These are phyloP conservation scores for Daldinia bambusicola DNA, from an alignment of 495 filamentous ascomycete genomes.

Conservation along the genomic window DNA sequence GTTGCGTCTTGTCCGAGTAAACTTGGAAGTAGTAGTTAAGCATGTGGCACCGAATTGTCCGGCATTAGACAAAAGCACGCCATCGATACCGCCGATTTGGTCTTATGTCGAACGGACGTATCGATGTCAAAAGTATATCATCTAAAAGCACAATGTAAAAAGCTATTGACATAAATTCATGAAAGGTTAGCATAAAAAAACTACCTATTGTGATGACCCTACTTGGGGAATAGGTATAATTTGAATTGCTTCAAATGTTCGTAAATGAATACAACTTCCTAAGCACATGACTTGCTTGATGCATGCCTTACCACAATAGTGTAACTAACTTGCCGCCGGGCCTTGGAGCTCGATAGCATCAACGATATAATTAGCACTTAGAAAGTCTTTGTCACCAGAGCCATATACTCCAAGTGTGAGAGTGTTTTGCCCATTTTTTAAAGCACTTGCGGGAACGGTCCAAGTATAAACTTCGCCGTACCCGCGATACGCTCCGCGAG, in stretches of 20 bases:
- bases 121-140: too few relatives aligned
- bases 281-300: not conserved
- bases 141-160: too few relatives aligned
- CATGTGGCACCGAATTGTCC: not conserved
- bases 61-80: not conserved
- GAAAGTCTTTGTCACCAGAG: constrained; percentile 59
- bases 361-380: constrained; percentile 67
- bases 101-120: not conserved
- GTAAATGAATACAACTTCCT: too few relatives aligned
- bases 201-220: too few relatives aligned
- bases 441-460: constrained; percentile 58
- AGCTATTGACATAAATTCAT: too few relatives aligned
- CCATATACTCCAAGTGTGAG: constrained; percentile 65
- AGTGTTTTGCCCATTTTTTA: constrained; percentile 65
- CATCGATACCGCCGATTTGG: not conserved
- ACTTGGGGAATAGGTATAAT: too few relatives aligned
- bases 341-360: constrained; percentile 61
- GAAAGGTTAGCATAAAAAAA: too few relatives aligned
- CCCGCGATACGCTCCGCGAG: constrained; percentile 67
- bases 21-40: not conserved
- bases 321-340: constrained; percentile 19
- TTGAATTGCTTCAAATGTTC: too few relatives aligned
- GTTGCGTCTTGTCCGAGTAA: not conserved
- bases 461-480: constrained; percentile 67
- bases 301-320: not conserved